Percentiles rank a stretch among this genome's conserved stretches.
Evolutionary conservation across 1,284 basidiomycete genomes (phyloP).

Genomic region (Ganoderma lucidum): DNA sequence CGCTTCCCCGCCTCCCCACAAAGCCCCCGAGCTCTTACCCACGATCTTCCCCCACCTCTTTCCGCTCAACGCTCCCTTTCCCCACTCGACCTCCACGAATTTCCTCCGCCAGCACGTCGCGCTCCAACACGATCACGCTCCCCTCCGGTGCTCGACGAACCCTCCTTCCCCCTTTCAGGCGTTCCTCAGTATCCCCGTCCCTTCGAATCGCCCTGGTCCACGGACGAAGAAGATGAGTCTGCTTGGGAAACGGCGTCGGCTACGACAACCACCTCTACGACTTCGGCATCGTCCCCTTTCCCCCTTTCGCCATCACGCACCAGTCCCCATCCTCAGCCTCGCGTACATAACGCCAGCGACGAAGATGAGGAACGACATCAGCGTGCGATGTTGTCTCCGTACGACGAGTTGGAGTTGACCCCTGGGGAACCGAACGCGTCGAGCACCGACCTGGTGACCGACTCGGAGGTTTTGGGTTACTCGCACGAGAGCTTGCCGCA

Average conservation of each 20-base stretch:
- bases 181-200: constrained; percentile 37
- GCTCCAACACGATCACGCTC: constrained; percentile 34
- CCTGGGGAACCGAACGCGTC: constrained; percentile 30
- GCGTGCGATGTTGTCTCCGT: constrained; percentile 36
- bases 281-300: constrained; percentile 53
- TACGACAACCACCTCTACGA: constrained; percentile 64
- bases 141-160: constrained; percentile 26
- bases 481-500: constrained; percentile 77
- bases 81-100: constrained; percentile 34
- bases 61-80: constrained; percentile 25
- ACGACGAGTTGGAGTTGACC: constrained; percentile 38
- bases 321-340: constrained; percentile 40
- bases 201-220: constrained; percentile 67
- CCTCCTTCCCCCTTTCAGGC: constrained; percentile 37
- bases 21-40: constrained; percentile 30
- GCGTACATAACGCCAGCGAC: constrained; percentile 44
- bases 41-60: constrained; percentile 43
- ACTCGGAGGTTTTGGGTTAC: constrained; percentile 42
- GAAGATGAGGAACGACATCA: constrained; percentile 46
- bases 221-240: constrained; percentile 75
- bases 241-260: constrained; percentile 75
- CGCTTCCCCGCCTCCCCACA: constrained; percentile 56
- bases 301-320: constrained; percentile 44
- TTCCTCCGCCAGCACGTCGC: constrained; percentile 35
- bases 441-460: constrained; percentile 25